phyloP scores from a whole-genome alignment of 225 moss, liverwort and hornwort genomes.

The Neckera pumila region DNA sequence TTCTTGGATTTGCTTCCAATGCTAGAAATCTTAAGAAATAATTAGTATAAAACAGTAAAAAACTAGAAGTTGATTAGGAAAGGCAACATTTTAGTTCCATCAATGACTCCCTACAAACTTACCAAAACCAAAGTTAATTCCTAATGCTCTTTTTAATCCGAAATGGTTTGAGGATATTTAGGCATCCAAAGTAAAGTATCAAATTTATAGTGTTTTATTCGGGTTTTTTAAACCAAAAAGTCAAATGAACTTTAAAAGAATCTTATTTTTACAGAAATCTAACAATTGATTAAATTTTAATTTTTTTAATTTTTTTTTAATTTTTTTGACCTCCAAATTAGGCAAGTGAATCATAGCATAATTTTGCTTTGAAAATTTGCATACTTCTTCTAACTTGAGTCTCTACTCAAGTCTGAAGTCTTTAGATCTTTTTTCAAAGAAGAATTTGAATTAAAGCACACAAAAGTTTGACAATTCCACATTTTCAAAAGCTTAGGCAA shows the following conservation, averaged over 20 bases:
- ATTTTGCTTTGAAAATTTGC: neutral
- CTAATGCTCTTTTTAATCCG: neutral
- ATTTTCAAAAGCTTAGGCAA: neutral
- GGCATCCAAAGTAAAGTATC: too few species aligned
- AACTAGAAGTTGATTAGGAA: neutral
- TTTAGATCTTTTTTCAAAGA: neutral
- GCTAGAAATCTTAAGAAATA: neutral
- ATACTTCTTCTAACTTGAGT: neutral
- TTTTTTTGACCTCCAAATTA: neutral
- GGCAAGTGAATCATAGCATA: fast-evolving
- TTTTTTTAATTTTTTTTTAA: neutral
- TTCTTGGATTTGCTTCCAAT: neutral
- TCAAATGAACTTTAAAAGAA: neutral
- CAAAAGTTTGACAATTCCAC: neutral
- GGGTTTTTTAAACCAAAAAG: neutral
- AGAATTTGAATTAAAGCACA: too few species aligned
- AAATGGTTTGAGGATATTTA: fast-evolving
- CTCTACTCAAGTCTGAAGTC: neutral
- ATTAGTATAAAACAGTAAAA: fast-evolving
- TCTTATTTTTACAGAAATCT: neutral
- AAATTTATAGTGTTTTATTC: too few species aligned
- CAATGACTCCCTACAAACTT: neutral
- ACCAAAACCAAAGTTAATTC: neutral
- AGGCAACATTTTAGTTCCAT: fast-evolving
- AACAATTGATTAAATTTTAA: neutral